Evolutionary conservation across 2,329 filamentous ascomycete species (phyloP).

Genomic region (Pseudodiploospora longispora): DNA sequence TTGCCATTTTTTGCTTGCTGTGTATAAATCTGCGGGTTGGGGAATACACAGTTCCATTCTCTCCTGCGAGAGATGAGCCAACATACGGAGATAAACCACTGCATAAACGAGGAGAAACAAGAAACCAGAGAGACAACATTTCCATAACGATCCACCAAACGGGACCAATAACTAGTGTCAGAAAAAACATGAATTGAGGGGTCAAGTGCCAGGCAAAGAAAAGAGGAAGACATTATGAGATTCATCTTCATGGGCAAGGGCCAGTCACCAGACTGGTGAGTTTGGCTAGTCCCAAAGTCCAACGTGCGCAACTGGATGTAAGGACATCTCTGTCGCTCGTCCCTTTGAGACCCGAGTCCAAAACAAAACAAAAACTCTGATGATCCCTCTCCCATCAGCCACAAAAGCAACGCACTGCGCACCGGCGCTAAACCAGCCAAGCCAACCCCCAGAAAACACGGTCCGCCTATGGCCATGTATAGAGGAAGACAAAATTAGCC

Average conservation of each 20-base stretch:
- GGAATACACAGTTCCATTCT: slow-evolving; percentile 5
- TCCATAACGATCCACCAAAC: slow-evolving; percentile 21
- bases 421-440: slow-evolving; percentile 26
- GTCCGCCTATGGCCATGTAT: slow-evolving; percentile 15
- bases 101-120: slow-evolving; percentile 9
- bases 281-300: slow-evolving; percentile 1
- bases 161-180: slow-evolving; percentile 9
- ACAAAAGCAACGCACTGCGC: slow-evolving; percentile 27
- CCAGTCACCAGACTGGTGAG: neutral
- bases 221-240: neutral
- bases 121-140: slow-evolving; percentile 18
- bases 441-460: slow-evolving; percentile 23
- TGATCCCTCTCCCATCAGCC: slow-evolving; percentile 25
- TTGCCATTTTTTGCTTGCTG: slow-evolving; percentile 8
- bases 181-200: slow-evolving; percentile 3
- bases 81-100: slow-evolving; percentile 7
- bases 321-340: slow-evolving; percentile 6
- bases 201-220: neutral
- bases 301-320: slow-evolving; percentile 2
- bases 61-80: slow-evolving; percentile 6
- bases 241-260: slow-evolving; percentile 4
- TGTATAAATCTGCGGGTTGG: slow-evolving; percentile 1
- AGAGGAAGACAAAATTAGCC: slow-evolving; percentile 12
- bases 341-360: slow-evolving; percentile 7
- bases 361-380: slow-evolving; percentile 24